Evolutionary conservation across 2,329 filamentous ascomycete species (phyloP), one percentile per base, ranked within the genome.

Genomic region (Botryosphaeria dothidea): DNA sequence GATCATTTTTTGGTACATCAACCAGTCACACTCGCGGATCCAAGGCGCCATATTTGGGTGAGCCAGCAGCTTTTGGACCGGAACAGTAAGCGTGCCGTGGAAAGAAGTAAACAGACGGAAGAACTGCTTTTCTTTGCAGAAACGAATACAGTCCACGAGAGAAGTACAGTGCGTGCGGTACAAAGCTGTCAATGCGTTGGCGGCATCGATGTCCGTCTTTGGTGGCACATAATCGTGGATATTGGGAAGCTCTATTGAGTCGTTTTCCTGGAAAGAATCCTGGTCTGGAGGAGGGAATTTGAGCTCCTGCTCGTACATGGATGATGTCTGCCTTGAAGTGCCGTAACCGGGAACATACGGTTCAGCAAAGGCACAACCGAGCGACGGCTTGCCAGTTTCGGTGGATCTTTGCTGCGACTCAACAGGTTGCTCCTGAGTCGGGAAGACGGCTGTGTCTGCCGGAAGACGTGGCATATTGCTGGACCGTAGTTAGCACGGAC

Each of bases 1-100:
- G 80, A 97, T 93, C 91, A 98, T 97, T 70, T 93, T 93, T 76
- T 98, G 93, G 75, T 99, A 99, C 80, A 97, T 91, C 36, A 94
- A 85, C 80, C 95, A 96, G 76, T 99, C 95, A 75, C 92, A 97
- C 75, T 96, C 91, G 74, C 95, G 92, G 67, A 99, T 96, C 95
- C 95, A 99, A 1, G 90, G 86, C 2, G 93, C 92, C 64, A 98
- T 82, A 64, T 88, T 89, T 2, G 90, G 88, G 72, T 96, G 88
- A 15, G 89, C 88, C 72, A 99, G 90, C 2, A 99, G 81, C 77
- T 96, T 97, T 77, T 97, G 93, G 3, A 98, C 94, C 5, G 95
- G 95, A 78, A 97, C 96, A 0, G 95, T 99, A 71, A 99, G 86
- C 1, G 93, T 98, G 64, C 95, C 95, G 73, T 97, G 92, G 76